These are phyloP conservation scores for Toxoplasma gondii DNA, from an alignment of 169 alveolate genomes.

Conservation along the genomic window DNA sequence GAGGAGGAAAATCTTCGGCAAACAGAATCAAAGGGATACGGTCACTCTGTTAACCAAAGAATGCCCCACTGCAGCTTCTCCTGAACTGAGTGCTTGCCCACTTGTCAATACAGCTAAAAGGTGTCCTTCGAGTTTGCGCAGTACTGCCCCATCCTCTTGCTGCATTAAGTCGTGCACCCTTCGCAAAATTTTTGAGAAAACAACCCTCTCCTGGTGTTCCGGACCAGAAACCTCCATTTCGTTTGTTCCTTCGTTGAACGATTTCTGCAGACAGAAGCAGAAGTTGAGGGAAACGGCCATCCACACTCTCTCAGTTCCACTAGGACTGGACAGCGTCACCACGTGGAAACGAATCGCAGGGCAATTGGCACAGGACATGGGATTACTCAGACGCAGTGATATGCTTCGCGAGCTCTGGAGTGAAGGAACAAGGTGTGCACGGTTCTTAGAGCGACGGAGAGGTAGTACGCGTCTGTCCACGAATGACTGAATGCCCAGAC, in stretches of 20 bases:
- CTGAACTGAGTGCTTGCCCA: not conserved
- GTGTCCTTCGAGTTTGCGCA: conserved; percentile 33
- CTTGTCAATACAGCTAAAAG: not conserved
- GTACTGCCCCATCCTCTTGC: not conserved
- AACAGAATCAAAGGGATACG: not conserved
- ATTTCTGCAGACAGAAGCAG: not conserved
- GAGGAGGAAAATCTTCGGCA: too few relatives aligned
- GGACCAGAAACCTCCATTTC: not conserved
- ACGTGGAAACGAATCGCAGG: not conserved
- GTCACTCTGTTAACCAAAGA: not conserved
- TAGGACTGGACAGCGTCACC: not conserved
- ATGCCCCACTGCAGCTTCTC: not conserved
- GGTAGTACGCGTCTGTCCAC: too few relatives aligned
- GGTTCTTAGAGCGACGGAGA: too few relatives aligned
- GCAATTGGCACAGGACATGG: not conserved
- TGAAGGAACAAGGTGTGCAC: too few relatives aligned
- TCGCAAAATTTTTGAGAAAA: not conserved
- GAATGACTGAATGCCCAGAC: too few relatives aligned
- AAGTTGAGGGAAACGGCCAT: not conserved
- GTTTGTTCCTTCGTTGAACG: not conserved
- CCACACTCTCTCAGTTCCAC: not conserved
- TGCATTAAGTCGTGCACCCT: not conserved
- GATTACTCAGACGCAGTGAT: not conserved
- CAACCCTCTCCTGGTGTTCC: not conserved
- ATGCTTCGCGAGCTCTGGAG: too few relatives aligned